Conservation (phyloP, 73 alveolate species). For the Breviolum minutum region DNA sequence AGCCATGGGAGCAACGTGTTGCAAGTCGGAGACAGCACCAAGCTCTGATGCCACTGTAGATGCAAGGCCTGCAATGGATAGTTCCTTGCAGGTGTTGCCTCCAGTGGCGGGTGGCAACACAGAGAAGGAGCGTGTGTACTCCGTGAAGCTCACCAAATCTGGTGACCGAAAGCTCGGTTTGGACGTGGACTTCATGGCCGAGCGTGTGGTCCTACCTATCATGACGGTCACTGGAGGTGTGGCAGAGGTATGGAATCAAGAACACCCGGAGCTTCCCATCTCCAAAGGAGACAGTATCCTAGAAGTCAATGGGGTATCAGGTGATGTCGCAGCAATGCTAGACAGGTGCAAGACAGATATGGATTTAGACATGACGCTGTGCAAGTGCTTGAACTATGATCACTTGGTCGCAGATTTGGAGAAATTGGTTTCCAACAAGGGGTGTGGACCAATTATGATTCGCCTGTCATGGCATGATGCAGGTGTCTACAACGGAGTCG, state of each 20-base stretch:
- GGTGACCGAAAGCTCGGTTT: conserved; percentile 70
- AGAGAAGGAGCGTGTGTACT: conserved; percentile 65
- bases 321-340: conserved; percentile 50
- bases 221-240: conserved; percentile 93
- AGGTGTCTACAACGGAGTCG: conserved; percentile 45
- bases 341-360: conserved; percentile 51
- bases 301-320: conserved; percentile 34
- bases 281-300: conserved; percentile 43
- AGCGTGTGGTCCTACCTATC: conserved; percentile 81
- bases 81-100: conserved; percentile 56
- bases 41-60: conserved; percentile 70
- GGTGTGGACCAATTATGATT: conserved; percentile 69
- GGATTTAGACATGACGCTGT: conserved; percentile 48
- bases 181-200: conserved; percentile 94
- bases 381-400: conserved; percentile 79
- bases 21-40: conserved; percentile 86
- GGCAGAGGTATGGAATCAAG: conserved; percentile 75
- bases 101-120: conserved; percentile 85
- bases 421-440: conserved; percentile 63
- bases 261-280: conserved; percentile 59
- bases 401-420: conserved; percentile 61
- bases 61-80: conserved; percentile 88
- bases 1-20: conserved; percentile 65
- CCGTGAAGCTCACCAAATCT: conserved; percentile 31
- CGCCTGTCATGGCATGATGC: conserved; percentile 90